Conservation (phyloP, 352 stramenopile species). For the Phytopythium oedochilum region DNA sequence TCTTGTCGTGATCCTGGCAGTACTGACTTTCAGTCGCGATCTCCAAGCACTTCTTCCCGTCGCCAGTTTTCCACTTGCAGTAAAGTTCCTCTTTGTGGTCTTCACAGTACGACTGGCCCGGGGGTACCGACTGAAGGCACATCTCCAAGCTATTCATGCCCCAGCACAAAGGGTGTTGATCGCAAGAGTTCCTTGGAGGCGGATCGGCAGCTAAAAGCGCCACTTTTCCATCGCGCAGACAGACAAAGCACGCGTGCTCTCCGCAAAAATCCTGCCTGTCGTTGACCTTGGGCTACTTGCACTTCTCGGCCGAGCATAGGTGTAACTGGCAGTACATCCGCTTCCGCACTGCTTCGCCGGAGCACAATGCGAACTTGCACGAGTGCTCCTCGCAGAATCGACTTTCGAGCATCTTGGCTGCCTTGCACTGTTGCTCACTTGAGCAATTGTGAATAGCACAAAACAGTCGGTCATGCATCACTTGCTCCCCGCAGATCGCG, state of each 20-base stretch:
- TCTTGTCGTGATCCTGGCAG: conserved; percentile 23
- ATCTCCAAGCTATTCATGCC: conserved; percentile 14
- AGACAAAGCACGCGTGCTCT: conserved; percentile 60
- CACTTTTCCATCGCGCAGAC: conserved; percentile 15
- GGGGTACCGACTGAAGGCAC: conserved; percentile 32
- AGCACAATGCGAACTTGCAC: conserved; percentile 32
- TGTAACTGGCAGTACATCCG: conserved; percentile 37
- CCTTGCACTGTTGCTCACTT: conserved; percentile 24
- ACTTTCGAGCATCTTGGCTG: conserved; percentile 13
- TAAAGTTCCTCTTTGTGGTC: conserved; percentile 20
- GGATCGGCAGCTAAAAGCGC: conserved; percentile 23
- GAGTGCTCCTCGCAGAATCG: conserved; percentile 29
- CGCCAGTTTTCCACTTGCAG: conserved; percentile 24
- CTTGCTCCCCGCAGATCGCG: conserved; percentile 15
- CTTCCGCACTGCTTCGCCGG: conserved; percentile 16
- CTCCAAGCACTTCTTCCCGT: conserved; percentile 21
- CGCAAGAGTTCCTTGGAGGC: conserved; percentile 52
- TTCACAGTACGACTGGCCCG: conserved; percentile 37
- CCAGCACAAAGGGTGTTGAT: conserved; percentile 49
- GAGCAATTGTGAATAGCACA: conserved; percentile 36
- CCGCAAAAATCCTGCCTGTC: conserved; percentile 35
- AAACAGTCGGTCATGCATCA: conserved; percentile 24
- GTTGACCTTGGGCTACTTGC: conserved; percentile 26
- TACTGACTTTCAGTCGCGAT: conserved; percentile 25
- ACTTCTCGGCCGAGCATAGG: conserved; percentile 32